Evolutionary conservation across 2,329 filamentous ascomycete genomes (phyloP), one percentile per base, ranked within the genome.

Genomic region (Conoideocrella luteorostrata): DNA sequence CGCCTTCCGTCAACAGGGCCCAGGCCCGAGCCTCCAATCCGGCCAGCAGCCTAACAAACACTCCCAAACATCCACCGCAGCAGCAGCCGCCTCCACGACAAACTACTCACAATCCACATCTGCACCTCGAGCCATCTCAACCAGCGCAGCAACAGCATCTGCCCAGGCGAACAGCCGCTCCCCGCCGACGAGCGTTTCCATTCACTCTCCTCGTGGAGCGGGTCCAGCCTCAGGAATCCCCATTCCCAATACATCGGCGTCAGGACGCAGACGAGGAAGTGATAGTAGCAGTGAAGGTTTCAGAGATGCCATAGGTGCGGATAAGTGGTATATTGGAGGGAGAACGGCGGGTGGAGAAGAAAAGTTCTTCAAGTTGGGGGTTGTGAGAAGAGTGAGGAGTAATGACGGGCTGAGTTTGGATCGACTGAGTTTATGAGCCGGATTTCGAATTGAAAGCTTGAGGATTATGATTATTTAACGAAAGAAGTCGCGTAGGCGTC

Each of bases 301-400:
- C 61, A 71, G 84, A 41, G 85, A 89, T 48, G 82, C 81, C 28
- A 63, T 80, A 39, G 84, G 82, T 2, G 76, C 78, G 2, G 86
- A 90, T 51, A 88, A 86, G 65, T 88, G 85, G 83, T 90, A 89
- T 56, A 86, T 90, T 43, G 86, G 86, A 18, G 86, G 86, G 6
- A 70, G 84, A 57, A 89, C 85, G 22, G 84, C 85, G 1, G 74
- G 68, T 2, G 86, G 86, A n/a, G 86, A 90, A 56, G 86, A 90
- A 60, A 78, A 78, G 56, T 89, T 88, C 66, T 90, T 89, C 63
- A 88, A 88, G 67, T 67, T 90, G 35, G 85, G 84, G 34, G 85
- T 90, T 51, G 80, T 90, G 39, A 77, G 81, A 59, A 69, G 84
- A 44, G 80, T 86, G 45, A 72, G 80, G 57, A 90, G 86, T 61